Evolutionary conservation across 2,329 filamentous ascomycete species (phyloP), one percentile per base, ranked within the genome.

Genomic region (Catunica adiposa): DNA sequence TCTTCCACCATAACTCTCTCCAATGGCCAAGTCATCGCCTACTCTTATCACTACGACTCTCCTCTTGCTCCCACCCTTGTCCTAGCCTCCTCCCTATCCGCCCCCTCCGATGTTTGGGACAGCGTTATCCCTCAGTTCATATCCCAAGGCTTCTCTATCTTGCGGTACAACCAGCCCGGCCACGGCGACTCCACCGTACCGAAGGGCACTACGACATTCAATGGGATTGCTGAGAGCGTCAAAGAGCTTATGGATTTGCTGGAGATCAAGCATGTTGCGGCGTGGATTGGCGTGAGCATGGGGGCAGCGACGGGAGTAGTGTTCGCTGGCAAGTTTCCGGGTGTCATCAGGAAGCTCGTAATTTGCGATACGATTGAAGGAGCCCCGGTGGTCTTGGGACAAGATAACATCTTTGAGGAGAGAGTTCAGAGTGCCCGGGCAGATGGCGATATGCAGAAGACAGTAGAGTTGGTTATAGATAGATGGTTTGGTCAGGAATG

Each of bases 231-330:
- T 2, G 64, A 66, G 25, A 69, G 72, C 51, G 67, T 71, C 0
- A 55, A 61, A 42, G 57, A 62, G n/a, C 65, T 73, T 3, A 61
- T 73, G 1, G 48, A 59, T 1, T 58, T 64, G 15, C 63, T 71
- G 2, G 59, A 60, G 5, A 64, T 71, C 31, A 48, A 58, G 3
- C 63, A 60, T 20, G 56, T 71, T 4, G 62, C 69, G 55, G 65
- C 67, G 2, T 73, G 70, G 71, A 62, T 73, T 6, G 71, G 71
- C 1, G 69, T 73, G 1, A 73, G 70, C 9, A 71, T 73, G 68
- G 71, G 71, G 22, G 71, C 68, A 6, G 65, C 69, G 0, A 67
- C 64, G 1, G 68, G 68, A 20, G 61, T 72, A 51, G 65, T 66
- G 56, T 73, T 72, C 59, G 64, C 64, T 1, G 63, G 64, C 3